Percentiles rank a stretch among this genome's conserved stretches.
These are phyloP conservation scores for Vitis riparia DNA, from an alignment of 164 flowering plant species.

Conservation along the genomic window DNA sequence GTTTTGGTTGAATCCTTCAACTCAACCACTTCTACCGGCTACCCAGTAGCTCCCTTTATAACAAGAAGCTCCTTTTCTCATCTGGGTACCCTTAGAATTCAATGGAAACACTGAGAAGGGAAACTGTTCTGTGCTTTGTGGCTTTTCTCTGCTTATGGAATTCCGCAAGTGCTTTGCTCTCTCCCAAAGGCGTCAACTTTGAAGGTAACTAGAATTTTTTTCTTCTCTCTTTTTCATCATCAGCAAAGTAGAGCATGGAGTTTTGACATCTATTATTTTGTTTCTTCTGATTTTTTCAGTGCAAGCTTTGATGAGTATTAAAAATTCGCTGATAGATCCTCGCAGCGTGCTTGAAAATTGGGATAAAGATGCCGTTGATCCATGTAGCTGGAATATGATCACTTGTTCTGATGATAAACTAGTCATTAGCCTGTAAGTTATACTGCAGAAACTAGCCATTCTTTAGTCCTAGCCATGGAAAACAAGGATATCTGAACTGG, in stretches of 20 bases:
- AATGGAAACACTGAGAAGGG: constrained; percentile 17
- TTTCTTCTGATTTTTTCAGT: constrained; percentile 22
- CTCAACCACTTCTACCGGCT: constrained; percentile 10
- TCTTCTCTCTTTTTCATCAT: neutral
- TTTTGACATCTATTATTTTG: neutral
- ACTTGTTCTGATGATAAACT: constrained; percentile 34
- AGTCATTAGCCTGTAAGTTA: constrained; percentile 33
- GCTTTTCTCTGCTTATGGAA: constrained; percentile 37
- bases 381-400: constrained; percentile 44
- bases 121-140: constrained; percentile 17
- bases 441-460: neutral
- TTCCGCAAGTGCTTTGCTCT: constrained; percentile 39
- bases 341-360: constrained; percentile 29
- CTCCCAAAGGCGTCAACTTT: constrained; percentile 59
- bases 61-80: constrained; percentile 8
- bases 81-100: constrained; percentile 1
- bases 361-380: constrained; percentile 40
- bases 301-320: constrained; percentile 36
- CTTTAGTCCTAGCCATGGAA: neutral
- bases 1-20: constrained; percentile 8
- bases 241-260: neutral
- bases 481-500: neutral
- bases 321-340: constrained; percentile 27
- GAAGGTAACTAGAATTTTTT: constrained; percentile 41
- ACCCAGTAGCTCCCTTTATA: constrained; percentile 1